Evolutionary conservation across 2,329 filamentous ascomycete species (phyloP), one percentile per base, ranked within the genome.

Genomic region (Triangularia setosa): DNA sequence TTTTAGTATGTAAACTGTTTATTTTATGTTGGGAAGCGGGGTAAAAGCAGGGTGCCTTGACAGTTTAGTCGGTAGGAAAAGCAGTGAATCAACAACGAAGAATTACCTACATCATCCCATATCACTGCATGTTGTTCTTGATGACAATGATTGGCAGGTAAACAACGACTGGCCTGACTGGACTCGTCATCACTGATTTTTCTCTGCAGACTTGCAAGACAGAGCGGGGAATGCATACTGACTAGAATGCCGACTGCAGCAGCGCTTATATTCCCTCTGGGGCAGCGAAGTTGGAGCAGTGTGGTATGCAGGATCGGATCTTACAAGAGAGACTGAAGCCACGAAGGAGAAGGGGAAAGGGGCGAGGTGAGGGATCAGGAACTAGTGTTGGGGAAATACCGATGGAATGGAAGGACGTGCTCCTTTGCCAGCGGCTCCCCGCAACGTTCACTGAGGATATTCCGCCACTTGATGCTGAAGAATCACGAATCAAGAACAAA

Each of bases 1-100:
- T 60, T 48, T 61, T 60, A 69, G 67, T 1, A 69, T 71, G 69
- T 69, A 64, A 69, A 59, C 12, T 48, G 12, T 27, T 55, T 55
- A n/a, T 55, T 55, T 55, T 55, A 3, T 25, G n/a, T 21, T 7
- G 53, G 53, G 23, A 16, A 28, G 23, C 12, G 53, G 53, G 25
- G 23, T 24, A 54, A 18, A 27, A 55, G 53, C 53, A 25, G 27
- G 24, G 23, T 55, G 53, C 25, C 6, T 27, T 25, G 23, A 55
- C 18, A 12, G n/a, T 21, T 21, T 28, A 55, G n/a, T 55, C 27
- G 53, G 53, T 25, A 55, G 11, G n/a, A 48, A 21, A 48, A 48
- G 40, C 40, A 48, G 11, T 48, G 40, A 48, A 48, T 40, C n/a
- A 48, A 48, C 40, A 48, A 48, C 40, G 8, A 18, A 23, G 40